A percentile compares a stretch with the other conserved stretches of the same genome.
Conservation (phyloP, 2,329 filamentous ascomycete genomes). For the Nakataea oryzae region DNA sequence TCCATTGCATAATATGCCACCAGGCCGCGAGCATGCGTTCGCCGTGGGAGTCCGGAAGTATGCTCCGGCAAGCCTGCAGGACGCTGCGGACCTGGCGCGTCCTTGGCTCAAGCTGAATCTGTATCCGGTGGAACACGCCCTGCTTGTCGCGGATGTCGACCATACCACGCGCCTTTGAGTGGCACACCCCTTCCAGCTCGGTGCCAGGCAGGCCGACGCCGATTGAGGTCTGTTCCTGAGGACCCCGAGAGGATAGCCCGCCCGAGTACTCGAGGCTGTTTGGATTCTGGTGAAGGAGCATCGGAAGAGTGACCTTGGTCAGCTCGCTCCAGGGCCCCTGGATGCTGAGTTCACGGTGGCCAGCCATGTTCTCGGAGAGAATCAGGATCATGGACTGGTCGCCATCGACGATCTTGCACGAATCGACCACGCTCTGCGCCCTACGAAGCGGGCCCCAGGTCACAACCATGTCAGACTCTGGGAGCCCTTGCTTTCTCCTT, state of each 20-base stretch:
- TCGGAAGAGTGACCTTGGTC: conserved; percentile 54
- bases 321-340: conserved; percentile 68
- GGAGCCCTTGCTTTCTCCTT: conserved; percentile 12
- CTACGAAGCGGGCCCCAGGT: conserved; percentile 41
- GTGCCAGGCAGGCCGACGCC: conserved; percentile 35
- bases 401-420: conserved; percentile 60
- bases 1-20: conserved; percentile 67
- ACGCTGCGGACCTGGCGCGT: conserved; percentile 51
- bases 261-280: conserved; percentile 47
- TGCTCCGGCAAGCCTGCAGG: conserved; percentile 51
- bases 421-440: conserved; percentile 60
- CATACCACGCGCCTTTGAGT: conserved; percentile 47
- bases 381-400: conserved; percentile 58
- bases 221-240: conserved; percentile 15
- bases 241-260: conserved; percentile 12
- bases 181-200: conserved; percentile 42
- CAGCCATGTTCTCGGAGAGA: conserved; percentile 53
- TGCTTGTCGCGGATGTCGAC: conserved; percentile 58
- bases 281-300: conserved; percentile 48
- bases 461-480: conserved; percentile 22
- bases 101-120: conserved; percentile 55
- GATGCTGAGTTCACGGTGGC: conserved; percentile 56
- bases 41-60: conserved; percentile 47
- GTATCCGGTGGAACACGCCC: conserved; percentile 52
- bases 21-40: conserved; percentile 58